phyloP scores from a whole-genome alignment of 2,329 filamentous ascomycete genomes.

The Bimuria novae-zelandiae region DNA sequence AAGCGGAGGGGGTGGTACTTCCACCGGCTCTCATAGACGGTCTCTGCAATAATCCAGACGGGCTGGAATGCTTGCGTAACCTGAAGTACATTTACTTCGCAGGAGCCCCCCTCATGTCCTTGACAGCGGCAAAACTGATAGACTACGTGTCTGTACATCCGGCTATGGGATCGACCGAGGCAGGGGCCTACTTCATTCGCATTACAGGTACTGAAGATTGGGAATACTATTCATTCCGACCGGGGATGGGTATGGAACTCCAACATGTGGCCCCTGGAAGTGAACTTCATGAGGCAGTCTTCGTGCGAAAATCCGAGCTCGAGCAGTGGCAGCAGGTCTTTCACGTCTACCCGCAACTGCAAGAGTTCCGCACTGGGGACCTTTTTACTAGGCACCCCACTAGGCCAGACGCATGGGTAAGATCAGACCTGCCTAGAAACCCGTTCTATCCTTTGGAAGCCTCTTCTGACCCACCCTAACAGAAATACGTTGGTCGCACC shows the following conservation, averaged over 20 bases:
- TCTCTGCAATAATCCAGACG: conserved; percentile 5
- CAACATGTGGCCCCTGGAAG: conserved; percentile 4
- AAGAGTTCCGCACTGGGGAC: conserved; percentile 29
- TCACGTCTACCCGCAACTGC: conserved; percentile 25
- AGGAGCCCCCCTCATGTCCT: conserved; percentile 8
- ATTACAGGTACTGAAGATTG: conserved; percentile 16
- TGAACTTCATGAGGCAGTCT: conserved; percentile 17
- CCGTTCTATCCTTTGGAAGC: no score
- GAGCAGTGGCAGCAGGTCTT: conserved; percentile 28
- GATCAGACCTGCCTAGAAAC: neutral
- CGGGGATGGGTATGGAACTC: conserved; percentile 15
- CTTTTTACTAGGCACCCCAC: conserved; percentile 16
- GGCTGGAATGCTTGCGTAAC: conserved; percentile 8
- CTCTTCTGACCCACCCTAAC: no score
- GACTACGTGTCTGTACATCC: conserved; percentile 6
- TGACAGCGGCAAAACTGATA: conserved; percentile 9
- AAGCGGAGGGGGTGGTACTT: conserved; percentile 5
- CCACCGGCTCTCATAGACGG: conserved; percentile 12
- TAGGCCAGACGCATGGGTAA: neutral
- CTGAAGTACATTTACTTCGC: conserved; percentile 17
- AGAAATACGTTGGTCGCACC: conserved; percentile 24
- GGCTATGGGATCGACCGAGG: conserved; percentile 20
- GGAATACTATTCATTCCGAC: conserved; percentile 20
- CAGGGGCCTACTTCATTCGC: conserved; percentile 12
- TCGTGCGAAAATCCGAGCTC: conserved; percentile 7